Evolutionary conservation across 306 rosid genomes (phyloP).

Genomic region (apple (Malus domestica)): ASM211411v1 NC_041797.1:14528001-14528500

Average conservation of each 20-base stretch:
- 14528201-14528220: neutral
- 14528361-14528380: neutral
- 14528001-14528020: neutral
- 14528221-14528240: neutral
- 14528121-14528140: neutral
- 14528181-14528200: neutral
- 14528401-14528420: slow-evolving; percentile 38
- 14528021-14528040: neutral
- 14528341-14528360: neutral
- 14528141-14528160: neutral
- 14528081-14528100: neutral
- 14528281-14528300: neutral
- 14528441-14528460: slow-evolving; percentile 24
- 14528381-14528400: slow-evolving; percentile 20
- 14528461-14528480: slow-evolving; percentile 9
- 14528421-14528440: slow-evolving; percentile 15
- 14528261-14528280: neutral
- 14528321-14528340: neutral
- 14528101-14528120: neutral
- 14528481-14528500: slow-evolving; percentile 27
- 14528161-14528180: neutral
- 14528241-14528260: neutral
- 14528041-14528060: neutral
- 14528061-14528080: neutral
- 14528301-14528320: neutral